Evolutionary conservation across 345 rosid genomes (phyloP), one percentile per base, ranked within the genome.

Genomic region (Melaleuca quinquenervia): DNA sequence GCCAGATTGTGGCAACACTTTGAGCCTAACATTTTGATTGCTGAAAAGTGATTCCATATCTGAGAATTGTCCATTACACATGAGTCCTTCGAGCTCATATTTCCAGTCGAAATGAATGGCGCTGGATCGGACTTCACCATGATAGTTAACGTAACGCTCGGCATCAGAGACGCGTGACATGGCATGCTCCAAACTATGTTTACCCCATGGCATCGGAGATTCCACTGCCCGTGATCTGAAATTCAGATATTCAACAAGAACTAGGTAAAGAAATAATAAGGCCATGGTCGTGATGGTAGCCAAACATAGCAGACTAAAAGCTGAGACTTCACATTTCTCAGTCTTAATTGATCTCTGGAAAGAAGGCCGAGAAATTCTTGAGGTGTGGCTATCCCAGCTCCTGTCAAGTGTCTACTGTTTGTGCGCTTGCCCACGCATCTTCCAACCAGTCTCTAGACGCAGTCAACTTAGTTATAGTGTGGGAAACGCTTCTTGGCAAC

Each of bases 171-270:
- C 0, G 0, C 16, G 1, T 62, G 3, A 29, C 11, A 3, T 29
- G 44, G 44, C 41, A 62, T 62, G 75, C 75, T 62, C 44, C 11
- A 8, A 62, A 62, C 11, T 29, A 62, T 3, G 36, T n/a, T 60
- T 62, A 41, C 44, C 75, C 15, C 75, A 62, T 14, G 1, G 22
- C 41, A 62, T 62, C 0, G 44, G 0, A 62, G 22, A 62, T 62
- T 62, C 0, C 44, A 0, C 9, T 10, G 7, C 22, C 1, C 5
- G 5, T 0, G 22, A 62, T 62, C 0, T 62, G 44, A 29, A 62
- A 62, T 29, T 62, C 11, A 62, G 20, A 29, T 62, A 62, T 15
- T 62, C 3, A 7, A 29, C 22, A 62, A 62, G 44, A 62, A 29
- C 21, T 62, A 62, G 29, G 36, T 29, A 62, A 15, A 62, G 21